Conservation (phyloP, 2,329 filamentous ascomycete species). For the Ascochyta rabiei region DNA sequence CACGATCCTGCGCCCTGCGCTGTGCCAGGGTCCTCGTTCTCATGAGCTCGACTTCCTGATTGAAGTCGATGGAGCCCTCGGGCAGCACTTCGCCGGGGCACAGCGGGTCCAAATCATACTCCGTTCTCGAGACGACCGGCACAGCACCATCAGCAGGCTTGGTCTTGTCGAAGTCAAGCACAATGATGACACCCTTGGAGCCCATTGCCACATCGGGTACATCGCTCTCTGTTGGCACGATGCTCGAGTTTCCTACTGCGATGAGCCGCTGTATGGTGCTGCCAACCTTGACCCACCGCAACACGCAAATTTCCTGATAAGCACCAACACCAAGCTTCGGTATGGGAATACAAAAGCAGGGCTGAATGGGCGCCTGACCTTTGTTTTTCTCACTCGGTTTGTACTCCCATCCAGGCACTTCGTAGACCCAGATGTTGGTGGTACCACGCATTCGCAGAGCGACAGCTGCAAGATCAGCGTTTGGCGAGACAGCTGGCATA, state of each 20-base stretch:
- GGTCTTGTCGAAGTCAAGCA: conserved; percentile 48
- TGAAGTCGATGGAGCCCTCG: conserved; percentile 50
- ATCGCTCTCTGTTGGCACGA: conserved; percentile 28
- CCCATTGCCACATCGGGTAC: conserved; percentile 35
- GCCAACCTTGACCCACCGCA: conserved; percentile 45
- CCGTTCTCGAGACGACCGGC: conserved; percentile 37
- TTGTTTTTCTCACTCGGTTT: conserved; percentile 34
- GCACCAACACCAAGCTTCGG: conserved; percentile 38
- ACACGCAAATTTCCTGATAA: conserved; percentile 45
- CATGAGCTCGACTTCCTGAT: conserved; percentile 49
- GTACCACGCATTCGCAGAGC: conserved; percentile 47
- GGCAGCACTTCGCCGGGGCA: conserved; percentile 47
- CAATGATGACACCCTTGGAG: conserved; percentile 46
- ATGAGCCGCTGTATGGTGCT: conserved; percentile 44
- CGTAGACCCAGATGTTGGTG: conserved; percentile 49
- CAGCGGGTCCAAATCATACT: conserved; percentile 47
- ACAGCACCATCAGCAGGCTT: conserved; percentile 28
- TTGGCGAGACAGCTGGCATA: conserved; percentile 49
- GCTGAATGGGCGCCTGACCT: conserved; percentile 43
- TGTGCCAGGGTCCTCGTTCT: conserved; percentile 47
- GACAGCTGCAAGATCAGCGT: conserved; percentile 47
- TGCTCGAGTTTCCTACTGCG: conserved; percentile 46
- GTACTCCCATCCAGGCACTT: conserved; percentile 46
- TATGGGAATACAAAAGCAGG: conserved; percentile 47
- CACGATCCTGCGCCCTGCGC: conserved; percentile 40